These are phyloP conservation scores for Botryotinia narcissicola DNA, from an alignment of 2,329 filamentous ascomycete genomes.

Conservation along the genomic window DNA sequence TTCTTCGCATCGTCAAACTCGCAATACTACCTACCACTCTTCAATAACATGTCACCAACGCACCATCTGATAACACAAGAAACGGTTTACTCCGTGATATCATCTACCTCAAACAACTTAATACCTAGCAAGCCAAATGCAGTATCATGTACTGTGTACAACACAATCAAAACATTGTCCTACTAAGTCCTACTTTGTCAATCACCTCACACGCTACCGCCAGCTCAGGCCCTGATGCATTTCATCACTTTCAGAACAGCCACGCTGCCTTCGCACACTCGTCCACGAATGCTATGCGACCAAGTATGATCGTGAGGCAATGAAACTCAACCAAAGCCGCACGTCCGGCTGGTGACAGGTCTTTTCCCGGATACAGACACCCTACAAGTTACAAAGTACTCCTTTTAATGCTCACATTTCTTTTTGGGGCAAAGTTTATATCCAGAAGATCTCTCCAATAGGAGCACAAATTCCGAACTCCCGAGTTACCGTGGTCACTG, in stretches of 20 bases:
- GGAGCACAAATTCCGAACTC: neutral
- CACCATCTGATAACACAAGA: constrained; percentile 19
- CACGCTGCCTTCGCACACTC: constrained; percentile 23
- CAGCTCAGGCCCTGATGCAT: constrained; percentile 21
- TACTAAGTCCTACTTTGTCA: constrained; percentile 27
- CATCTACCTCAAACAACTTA: constrained; percentile 21
- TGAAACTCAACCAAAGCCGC: constrained; percentile 21
- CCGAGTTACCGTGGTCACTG: constrained; percentile 1
- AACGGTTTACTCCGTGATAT: constrained; percentile 14
- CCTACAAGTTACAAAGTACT: neutral
- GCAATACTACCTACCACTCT: constrained; percentile 1
- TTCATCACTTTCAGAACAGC: constrained; percentile 19
- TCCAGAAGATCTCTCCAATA: constrained; percentile 8
- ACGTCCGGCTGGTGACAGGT: constrained; percentile 16
- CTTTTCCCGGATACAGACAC: constrained; percentile 13
- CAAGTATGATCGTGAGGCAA: constrained; percentile 15
- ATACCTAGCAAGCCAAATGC: constrained; percentile 16
- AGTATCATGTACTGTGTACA: constrained; percentile 22
- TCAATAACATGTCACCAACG: constrained; percentile 20
- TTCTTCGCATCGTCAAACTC: constrained; percentile 12
- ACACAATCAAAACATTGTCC: constrained; percentile 30
- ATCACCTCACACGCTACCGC: constrained; percentile 14
- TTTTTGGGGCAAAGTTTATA: constrained; percentile 12
- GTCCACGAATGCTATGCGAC: constrained; percentile 22
- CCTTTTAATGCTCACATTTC: constrained; percentile 4